A percentile compares a stretch with the other conserved stretches of the same genome.
Conservation (phyloP, 2,329 filamentous ascomycete species). For the Colletotrichum sp. region DNA sequence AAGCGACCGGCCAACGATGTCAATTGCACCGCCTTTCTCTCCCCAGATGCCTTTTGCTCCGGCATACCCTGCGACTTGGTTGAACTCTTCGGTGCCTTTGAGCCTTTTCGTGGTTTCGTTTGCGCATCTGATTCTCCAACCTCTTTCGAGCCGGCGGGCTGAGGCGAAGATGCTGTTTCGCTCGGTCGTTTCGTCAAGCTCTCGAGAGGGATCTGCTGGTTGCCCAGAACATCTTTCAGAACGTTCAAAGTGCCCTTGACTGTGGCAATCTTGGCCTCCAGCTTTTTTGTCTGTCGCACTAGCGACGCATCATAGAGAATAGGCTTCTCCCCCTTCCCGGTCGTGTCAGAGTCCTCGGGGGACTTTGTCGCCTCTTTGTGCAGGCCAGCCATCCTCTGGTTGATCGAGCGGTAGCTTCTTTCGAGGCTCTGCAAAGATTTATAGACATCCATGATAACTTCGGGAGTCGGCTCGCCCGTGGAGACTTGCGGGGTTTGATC, state of each 20-base stretch:
- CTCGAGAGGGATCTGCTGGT: conserved; percentile 25
- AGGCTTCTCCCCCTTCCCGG: background rate
- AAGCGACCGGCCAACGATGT: background rate
- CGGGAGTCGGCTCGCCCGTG: background rate
- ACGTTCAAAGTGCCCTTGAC: conserved; percentile 41
- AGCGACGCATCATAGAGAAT: background rate
- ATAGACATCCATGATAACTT: conserved; percentile 8
- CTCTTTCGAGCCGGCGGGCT: background rate
- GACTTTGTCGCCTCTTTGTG: background rate
- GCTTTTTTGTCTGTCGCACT: background rate
- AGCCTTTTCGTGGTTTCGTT: background rate
- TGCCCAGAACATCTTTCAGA: conserved; percentile 40
- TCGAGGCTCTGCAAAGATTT: conserved; percentile 5
- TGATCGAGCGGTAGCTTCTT: conserved; percentile 3
- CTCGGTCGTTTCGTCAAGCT: conserved; percentile 14
- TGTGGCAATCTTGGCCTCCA: conserved; percentile 27
- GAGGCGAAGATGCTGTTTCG: background rate
- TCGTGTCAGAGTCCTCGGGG: background rate
- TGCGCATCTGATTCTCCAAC: background rate
- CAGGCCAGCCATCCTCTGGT: background rate
- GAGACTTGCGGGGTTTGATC: background rate
- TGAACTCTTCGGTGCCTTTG: background rate
- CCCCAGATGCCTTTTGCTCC: background rate
- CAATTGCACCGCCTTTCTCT: background rate
- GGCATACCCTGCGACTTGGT: background rate